Conservation (phyloP, 257 asterid genomes). For the Petunia secreta region DNA sequence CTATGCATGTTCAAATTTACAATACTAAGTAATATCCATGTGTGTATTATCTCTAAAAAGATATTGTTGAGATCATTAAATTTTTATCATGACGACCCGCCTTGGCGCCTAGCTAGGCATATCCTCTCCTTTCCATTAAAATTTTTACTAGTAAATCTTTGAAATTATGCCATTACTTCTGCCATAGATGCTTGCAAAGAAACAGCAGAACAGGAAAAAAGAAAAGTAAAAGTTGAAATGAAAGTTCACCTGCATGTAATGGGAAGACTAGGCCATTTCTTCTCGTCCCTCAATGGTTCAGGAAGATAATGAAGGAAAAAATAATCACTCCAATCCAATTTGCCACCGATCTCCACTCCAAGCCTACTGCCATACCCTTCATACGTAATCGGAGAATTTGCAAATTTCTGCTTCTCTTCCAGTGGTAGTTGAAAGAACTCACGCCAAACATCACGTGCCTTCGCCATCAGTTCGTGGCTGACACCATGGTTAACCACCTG, state of each 20-base stretch:
- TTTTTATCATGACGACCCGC: no score
- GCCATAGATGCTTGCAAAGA: no score
- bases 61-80: no score
- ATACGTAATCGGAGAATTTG: conserved; percentile 74
- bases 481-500: conserved; percentile 93
- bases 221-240: no score
- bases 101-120: no score
- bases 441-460: conserved; percentile 63
- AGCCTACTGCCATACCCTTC: conserved; percentile 94
- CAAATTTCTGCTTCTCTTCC: conserved; percentile 65
- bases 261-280: conserved; percentile 79
- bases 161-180: no score
- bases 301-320: conserved; percentile 79
- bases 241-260: conserved; percentile 33
- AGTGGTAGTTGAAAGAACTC: conserved; percentile 71
- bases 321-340: conserved; percentile 93
- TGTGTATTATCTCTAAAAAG: no score
- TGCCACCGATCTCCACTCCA: conserved; percentile 67
- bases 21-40: no score
- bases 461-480: conserved; percentile 54
- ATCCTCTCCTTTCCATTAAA: no score
- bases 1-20: no score
- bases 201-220: no score
- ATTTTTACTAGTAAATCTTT: no score
- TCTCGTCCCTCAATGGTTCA: conserved; percentile 43